These are phyloP conservation scores for Aegilops sharonensis DNA, from an alignment of 176 grass and related monocot species.

Conservation along the genomic window DNA sequence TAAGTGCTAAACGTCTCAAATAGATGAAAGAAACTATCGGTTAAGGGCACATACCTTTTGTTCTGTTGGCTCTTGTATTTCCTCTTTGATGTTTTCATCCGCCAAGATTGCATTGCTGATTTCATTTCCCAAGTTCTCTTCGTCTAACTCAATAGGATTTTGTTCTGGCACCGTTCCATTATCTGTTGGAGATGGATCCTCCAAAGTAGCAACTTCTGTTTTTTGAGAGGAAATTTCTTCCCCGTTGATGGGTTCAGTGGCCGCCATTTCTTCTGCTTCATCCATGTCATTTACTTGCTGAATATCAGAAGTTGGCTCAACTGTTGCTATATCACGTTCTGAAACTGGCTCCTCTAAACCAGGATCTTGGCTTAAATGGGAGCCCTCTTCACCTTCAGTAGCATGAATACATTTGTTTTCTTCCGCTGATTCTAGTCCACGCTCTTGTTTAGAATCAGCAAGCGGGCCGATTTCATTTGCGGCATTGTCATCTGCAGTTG, in stretches of 20 bases:
- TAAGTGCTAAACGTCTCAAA: not conserved
- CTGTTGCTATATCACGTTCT: slow-evolving; percentile 27
- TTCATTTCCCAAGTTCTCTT: slow-evolving; percentile 20
- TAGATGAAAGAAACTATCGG: not conserved
- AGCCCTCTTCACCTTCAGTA: slow-evolving; percentile 24
- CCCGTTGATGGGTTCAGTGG: not conserved
- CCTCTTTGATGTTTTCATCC: slow-evolving; percentile 18
- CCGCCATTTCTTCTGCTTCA: not conserved
- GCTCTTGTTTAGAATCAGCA: slow-evolving; percentile 25
- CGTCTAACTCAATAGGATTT: slow-evolving; percentile 11
- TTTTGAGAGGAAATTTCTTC: slow-evolving; percentile 7
- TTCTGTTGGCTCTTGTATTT: slow-evolving; percentile 14
- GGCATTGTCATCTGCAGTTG: slow-evolving; percentile 14
- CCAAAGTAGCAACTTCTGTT: slow-evolving; percentile 2
- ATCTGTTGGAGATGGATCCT: slow-evolving; percentile 27
- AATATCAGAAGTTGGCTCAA: slow-evolving; percentile 18
- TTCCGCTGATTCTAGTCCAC: slow-evolving; percentile 16
- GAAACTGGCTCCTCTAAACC: slow-evolving; percentile 28
- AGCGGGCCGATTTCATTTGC: not conserved
- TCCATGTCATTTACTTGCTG: slow-evolving; percentile 29
- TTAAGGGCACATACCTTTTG: slow-evolving; percentile 31
- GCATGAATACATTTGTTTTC: slow-evolving; percentile 16
- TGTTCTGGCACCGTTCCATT: slow-evolving; percentile 7
- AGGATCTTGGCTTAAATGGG: slow-evolving; percentile 8
- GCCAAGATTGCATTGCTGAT: not conserved